Evolutionary conservation across 129 eudicot species (phyloP), one percentile per base, ranked within the genome.

Genomic region (Tanacetum coccineum): DNA sequence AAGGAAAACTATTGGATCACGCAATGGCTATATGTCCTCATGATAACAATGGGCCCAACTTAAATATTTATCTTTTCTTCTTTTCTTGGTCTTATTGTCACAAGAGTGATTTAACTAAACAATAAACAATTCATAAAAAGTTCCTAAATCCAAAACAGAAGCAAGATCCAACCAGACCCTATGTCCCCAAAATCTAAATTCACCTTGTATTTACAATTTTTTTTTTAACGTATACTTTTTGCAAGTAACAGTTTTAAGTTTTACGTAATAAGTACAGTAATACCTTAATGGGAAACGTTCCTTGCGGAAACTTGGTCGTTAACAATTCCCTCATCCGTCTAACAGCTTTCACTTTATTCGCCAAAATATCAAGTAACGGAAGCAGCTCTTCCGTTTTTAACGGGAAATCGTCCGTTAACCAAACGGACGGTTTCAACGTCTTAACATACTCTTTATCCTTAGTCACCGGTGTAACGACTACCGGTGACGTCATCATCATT

Each of bases 301-400:
- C n/a, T n/a, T n/a, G n/a, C n/a, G n/a, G n/a, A n/a, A n/a, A n/a
- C n/a, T n/a, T n/a, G n/a, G n/a, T n/a, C n/a, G n/a, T n/a, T n/a
- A n/a, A n/a, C n/a, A n/a, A n/a, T n/a, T n/a, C n/a, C n/a, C n/a
- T n/a, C n/a, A n/a, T n/a, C n/a, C n/a, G n/a, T n/a, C n/a, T n/a
- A n/a, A n/a, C n/a, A n/a, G n/a, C n/a, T n/a, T n/a, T n/a, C n/a
- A n/a, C n/a, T n/a, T n/a, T n/a, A n/a, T n/a, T n/a, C 1, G 95
- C 97, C 62, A 91, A 70, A 17, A 91, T 87, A 58, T 91, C 97
- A 0, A 91, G 90, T 65, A 91, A 83, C 87, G 97, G 97, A 70
- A 87, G 76, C 32, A 91, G 40, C 87, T 91, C 97, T 71, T 91
- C 97, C n/a, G n/a, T n/a, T n/a, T n/a, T n/a, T n/a, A n/a, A n/a